A percentile compares a stretch with the other conserved stretches of the same genome.
Evolutionary conservation across 768 basidiomycete species (phyloP).

Genomic region (Cantharellus cinnabarinus): DNA sequence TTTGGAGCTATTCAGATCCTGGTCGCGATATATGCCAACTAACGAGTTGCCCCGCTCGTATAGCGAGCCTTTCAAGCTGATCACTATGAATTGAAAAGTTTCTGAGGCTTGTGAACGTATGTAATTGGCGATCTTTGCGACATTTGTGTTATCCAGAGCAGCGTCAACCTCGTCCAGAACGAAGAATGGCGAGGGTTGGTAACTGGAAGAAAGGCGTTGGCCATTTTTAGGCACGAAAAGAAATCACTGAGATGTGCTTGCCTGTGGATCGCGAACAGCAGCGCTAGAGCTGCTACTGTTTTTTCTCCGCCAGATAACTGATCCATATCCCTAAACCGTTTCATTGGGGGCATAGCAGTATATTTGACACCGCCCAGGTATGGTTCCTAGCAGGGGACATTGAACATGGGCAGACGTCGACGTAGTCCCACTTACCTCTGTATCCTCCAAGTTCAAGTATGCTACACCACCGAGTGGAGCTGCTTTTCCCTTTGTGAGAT

Average conservation of each 20-base stretch:
- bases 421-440: conserved; percentile 37
- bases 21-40: conserved; percentile 87
- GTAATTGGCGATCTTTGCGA: conserved; percentile 86
- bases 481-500: conserved; percentile 86
- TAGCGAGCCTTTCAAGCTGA: conserved; percentile 84
- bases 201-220: conserved; percentile 26
- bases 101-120: conserved; percentile 70
- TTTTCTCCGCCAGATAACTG: conserved; percentile 97
- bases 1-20: conserved; percentile 79
- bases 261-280: conserved; percentile 95
- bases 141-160: conserved; percentile 96
- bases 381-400: conserved; percentile 36
- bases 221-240: background rate
- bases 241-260: conserved; percentile 13
- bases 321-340: conserved; percentile 97
- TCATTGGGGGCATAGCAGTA: conserved; percentile 99
- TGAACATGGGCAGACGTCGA: background rate
- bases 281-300: conserved; percentile 90
- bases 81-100: conserved; percentile 88
- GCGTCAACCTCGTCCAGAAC: conserved; percentile 98
- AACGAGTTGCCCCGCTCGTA: conserved; percentile 80
- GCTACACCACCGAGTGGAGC: conserved; percentile 92
- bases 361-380: conserved; percentile 86
- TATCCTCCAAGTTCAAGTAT: conserved; percentile 89
- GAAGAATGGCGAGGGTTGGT: conserved; percentile 93